phyloP scores from a whole-genome alignment of 148 eudicot genomes.

The Rhododendron kiyosumense region DNA sequence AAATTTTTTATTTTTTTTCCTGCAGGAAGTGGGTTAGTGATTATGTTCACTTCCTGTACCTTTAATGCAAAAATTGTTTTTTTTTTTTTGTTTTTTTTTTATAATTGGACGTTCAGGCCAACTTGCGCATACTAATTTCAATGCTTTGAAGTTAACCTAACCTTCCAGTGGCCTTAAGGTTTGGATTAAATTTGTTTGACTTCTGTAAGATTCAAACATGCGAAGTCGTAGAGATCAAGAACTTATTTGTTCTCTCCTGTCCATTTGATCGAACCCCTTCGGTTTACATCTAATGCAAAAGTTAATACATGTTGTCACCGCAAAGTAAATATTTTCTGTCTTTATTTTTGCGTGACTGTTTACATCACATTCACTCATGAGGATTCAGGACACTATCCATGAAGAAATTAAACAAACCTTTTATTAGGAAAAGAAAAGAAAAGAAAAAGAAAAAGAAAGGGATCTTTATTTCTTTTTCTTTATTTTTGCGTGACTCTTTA shows the following conservation, averaged over 20 bases:
- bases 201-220: neutral
- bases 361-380: neutral
- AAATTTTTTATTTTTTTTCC: neutral
- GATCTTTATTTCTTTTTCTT: too few species aligned
- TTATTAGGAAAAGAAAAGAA: neutral
- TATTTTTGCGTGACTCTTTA: too few species aligned
- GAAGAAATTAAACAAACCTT: neutral
- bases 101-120: too few species aligned
- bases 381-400: neutral
- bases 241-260: too few species aligned
- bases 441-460: too few species aligned
- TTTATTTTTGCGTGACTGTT: neutral
- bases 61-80: neutral
- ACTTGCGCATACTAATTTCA: too few species aligned
- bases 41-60: neutral
- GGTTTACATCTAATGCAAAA: neutral
- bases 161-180: neutral
- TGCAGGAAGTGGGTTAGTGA: neutral
- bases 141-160: too few species aligned
- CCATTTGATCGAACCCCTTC: too few species aligned
- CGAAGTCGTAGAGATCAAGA: too few species aligned
- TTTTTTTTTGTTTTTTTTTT: too few species aligned
- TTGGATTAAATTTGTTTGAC: neutral
- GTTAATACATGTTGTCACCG: neutral
- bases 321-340: neutral